Evolutionary conservation across 306 rosid genomes (phyloP), one percentile per base, ranked within the genome.

Genomic region (Glycyrrhiza uralensis): DNA sequence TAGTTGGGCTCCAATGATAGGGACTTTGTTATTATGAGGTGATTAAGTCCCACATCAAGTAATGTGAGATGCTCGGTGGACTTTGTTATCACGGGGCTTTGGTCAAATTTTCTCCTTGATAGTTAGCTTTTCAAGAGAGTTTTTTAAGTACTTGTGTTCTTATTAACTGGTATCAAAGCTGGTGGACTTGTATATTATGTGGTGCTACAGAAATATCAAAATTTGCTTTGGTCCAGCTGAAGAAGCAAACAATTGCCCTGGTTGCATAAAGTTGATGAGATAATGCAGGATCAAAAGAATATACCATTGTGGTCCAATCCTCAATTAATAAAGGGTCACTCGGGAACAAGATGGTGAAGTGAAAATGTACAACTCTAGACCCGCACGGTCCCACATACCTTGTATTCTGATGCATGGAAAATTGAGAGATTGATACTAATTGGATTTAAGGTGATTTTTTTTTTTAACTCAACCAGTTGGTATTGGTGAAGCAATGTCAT

Each of bases 291-390:
- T 76, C 76, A 33, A 26, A 3, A 74, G 78, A 67, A 75, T 75
- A 83, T 75, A 57, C 72, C 80, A 23, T 23, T 45, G 87, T 75
- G 87, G 81, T 75, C 87, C 85, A 38, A 9, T 71, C 57, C 24
- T 54, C 9, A 1, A 70, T 26, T 24, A 42, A 52, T 74, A 29
- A 52, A 10, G 55, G 8, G 50, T 49, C 75, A 50, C 79, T 23
- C 6, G 26, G 13, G 38, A 61, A 65, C 45, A 39, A 50, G 71
- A 70, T 76, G 69, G 38, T 57, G 81, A 64, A 62, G 6, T 38
- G 69, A 62, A n/a, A 67, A 76, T 65, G 60, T n/a, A 36, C 39
- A 61, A 36, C 26, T 47, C 15, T 63, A 69, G 24, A 30, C 81
- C 69, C 73, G 63, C 50, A 6, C 18, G 55, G 68, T 18, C 80